These are phyloP conservation scores for Rhodotorula glutinis DNA, from an alignment of 1,284 basidiomycete genomes.

Conservation along the genomic window DNA sequence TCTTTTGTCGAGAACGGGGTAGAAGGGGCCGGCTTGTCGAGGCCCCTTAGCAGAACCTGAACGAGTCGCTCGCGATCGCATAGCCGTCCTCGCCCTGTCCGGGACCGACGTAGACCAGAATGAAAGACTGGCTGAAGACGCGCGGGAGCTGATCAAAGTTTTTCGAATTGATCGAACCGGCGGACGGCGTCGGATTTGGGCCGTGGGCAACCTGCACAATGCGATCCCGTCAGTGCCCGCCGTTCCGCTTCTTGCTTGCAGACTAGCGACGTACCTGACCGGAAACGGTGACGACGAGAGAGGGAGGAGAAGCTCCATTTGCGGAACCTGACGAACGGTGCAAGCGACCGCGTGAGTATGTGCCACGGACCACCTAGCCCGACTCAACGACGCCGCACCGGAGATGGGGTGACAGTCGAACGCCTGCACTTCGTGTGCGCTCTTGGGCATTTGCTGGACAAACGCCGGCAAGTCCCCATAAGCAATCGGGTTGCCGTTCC, in stretches of 20 bases:
- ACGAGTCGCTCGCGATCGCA: slow-evolving; percentile 29
- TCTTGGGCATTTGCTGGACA: slow-evolving; percentile 39
- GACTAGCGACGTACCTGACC: slow-evolving; percentile 20
- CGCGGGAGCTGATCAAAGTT: slow-evolving; percentile 70
- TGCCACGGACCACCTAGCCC: too few relatives aligned
- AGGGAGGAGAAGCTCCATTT: slow-evolving; percentile 13
- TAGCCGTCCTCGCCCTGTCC: slow-evolving; percentile 14
- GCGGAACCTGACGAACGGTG: slow-evolving; percentile 23
- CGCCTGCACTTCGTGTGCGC: slow-evolving; percentile 70
- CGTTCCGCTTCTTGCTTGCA: too few relatives aligned
- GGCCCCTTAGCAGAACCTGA: slow-evolving; percentile 34
- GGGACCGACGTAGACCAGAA: slow-evolving; percentile 53
- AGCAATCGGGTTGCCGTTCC: slow-evolving; percentile 78
- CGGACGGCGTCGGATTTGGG: slow-evolving; percentile 50
- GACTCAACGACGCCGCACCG: slow-evolving; percentile 53
- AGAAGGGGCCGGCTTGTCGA: too few relatives aligned
- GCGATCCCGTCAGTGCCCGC: too few relatives aligned
- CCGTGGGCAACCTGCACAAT: slow-evolving; percentile 62
- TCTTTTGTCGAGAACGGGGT: too few relatives aligned
- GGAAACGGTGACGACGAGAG: slow-evolving; percentile 31
- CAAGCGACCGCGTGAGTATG: too few relatives aligned
- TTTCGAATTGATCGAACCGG: slow-evolving; percentile 53
- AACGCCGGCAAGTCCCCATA: slow-evolving; percentile 59
- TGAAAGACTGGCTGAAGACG: slow-evolving; percentile 78
- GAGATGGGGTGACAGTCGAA: slow-evolving; percentile 83